Conservation (phyloP, 306 rosid species). For the Cajanus cajan region DNA sequence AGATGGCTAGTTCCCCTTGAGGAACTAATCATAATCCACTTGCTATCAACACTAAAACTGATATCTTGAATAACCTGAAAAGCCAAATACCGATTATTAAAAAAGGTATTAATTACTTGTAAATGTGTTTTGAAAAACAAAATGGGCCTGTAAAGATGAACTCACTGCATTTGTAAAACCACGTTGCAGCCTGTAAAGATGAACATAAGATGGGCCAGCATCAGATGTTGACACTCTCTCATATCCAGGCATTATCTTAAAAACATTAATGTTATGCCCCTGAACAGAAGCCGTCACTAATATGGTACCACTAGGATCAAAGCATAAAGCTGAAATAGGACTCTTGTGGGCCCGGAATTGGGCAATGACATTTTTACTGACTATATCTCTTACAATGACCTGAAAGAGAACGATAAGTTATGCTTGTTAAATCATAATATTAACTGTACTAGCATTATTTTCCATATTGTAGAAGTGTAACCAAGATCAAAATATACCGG, state of each 20-base stretch:
- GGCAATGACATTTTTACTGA: slow-evolving; percentile 56
- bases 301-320: slow-evolving; percentile 78
- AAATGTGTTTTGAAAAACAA: neutral
- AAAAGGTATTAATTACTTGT: neutral
- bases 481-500: neutral
- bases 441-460: neutral
- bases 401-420: slow-evolving; percentile 29
- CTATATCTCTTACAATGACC: slow-evolving; percentile 76
- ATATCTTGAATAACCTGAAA: slow-evolving; percentile 81
- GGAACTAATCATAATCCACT: slow-evolving; percentile 88
- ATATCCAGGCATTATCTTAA: slow-evolving; percentile 59
- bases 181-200: slow-evolving; percentile 82
- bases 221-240: slow-evolving; percentile 42
- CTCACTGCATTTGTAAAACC: slow-evolving; percentile 85
- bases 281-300: slow-evolving; percentile 79
- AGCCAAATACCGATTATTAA: slow-evolving; percentile 1
- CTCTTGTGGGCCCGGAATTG: slow-evolving; percentile 82
- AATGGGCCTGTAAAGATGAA: neutral
- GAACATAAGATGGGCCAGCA: slow-evolving; percentile 43
- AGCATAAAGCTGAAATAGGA: slow-evolving; percentile 80
- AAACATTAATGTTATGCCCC: slow-evolving; percentile 83
- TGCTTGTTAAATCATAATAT: neutral
- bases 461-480: neutral
- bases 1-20: slow-evolving; percentile 87
- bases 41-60: slow-evolving; percentile 79